Evolutionary conservation across 192 early-diverging fungal genomes (phyloP).

Genomic region (Lunasporangiospora selenospora): DNA sequence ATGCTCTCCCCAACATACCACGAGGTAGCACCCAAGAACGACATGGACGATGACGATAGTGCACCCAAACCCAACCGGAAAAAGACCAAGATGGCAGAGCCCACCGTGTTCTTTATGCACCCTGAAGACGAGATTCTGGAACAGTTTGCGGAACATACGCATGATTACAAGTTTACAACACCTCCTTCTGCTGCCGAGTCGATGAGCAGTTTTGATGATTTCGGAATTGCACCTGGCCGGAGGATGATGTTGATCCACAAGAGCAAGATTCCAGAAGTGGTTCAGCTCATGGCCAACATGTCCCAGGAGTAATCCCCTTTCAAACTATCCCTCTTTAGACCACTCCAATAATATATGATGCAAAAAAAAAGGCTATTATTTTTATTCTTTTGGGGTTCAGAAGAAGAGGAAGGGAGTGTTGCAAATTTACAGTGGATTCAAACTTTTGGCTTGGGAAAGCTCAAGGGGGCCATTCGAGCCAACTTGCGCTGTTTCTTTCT

Average conservation of each 20-base stretch:
- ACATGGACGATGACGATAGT: constrained; percentile 61
- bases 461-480: background rate
- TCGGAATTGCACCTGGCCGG: constrained; percentile 78
- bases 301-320: constrained; percentile 30
- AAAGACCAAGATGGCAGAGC: constrained; percentile 53
- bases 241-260: constrained; percentile 68
- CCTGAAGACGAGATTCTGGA: constrained; percentile 93
- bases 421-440: background rate
- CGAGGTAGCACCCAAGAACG: constrained; percentile 70
- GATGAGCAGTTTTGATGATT: constrained; percentile 82
- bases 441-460: constrained; percentile 1
- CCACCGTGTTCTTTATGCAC: constrained; percentile 78
- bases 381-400: too few relatives aligned
- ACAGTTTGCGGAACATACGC: constrained; percentile 72
- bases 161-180: constrained; percentile 86
- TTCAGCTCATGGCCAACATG: constrained; percentile 55
- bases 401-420: background rate
- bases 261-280: constrained; percentile 59
- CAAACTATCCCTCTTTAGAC: background rate
- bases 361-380: too few relatives aligned
- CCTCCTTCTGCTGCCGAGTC: constrained; percentile 74
- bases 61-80: constrained; percentile 41
- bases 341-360: constrained; percentile 1
- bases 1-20: constrained; percentile 83
- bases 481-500: constrained; percentile 9